Base-by-base conservation (phyloP, 148 eudicot genomes). In the Chenopodium album region DNA sequence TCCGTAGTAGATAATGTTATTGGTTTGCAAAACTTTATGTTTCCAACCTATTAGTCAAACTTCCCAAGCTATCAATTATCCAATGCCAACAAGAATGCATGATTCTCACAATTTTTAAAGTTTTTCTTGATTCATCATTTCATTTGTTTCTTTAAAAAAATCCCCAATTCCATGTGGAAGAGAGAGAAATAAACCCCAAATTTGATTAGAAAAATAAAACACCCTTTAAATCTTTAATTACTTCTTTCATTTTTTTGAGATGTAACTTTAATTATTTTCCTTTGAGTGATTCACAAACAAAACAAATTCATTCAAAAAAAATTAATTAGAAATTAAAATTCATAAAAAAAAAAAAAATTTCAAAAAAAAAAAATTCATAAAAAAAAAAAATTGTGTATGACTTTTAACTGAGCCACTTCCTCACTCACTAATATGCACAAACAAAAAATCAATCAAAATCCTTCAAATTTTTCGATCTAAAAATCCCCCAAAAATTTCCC, bases 211-310 rank as follows among this genome's bases (percentile, higher is more conserved):
- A 6, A 19, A 37, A 4, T 4, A 4, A 70, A 4, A 9, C 1
- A 6, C 20, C 3, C 72, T 50, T 2, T 50, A 69, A 70, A 41
- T 48, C 17, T 13, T 41, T 41, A 41, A 41, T 41, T 41, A 41
- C 5, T 41, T 6, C 17, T 13, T 41, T 41, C 5, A 41, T 41
- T 41, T 4, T 41, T 41, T 6, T 41, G 44, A 41, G 44, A 41
- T 41, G 44, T 41, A 41, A 41, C 44, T 41, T 41, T 41, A 41
- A 41, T 41, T 41, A 41, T 41, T 26, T 48, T 4, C 63, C 77
- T 74, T 52, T 74, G 77, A 74, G 77, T 74, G 29, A 26, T 12
- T 74, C 11, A 12, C 77, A 74, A 74, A 50, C 77, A 74, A 74
- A 50, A 52, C 77, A 74, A 74, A 50, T 28, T 72, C 29, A 74